Evolutionary conservation across 805 yeast species (phyloP), one percentile per base, ranked within the genome.

Genomic region (Hanseniaspora thailandica): DNA sequence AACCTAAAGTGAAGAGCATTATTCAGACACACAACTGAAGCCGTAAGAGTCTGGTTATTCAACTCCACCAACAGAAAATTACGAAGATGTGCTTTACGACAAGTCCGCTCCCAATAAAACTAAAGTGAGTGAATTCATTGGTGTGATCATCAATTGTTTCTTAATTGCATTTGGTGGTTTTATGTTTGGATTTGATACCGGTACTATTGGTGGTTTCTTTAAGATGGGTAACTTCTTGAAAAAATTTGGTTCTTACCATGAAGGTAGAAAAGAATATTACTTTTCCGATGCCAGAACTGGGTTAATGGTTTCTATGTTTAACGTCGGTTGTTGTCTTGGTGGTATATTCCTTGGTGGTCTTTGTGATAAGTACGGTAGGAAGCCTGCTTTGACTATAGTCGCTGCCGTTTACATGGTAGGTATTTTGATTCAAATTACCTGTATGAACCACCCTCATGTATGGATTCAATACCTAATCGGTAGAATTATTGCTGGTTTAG

Each of bases 121-220:
- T 36, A 57, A 58, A 10, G 39, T 53, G 3, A 53, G 58, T 23
- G 63, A 56, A 4, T 59, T 58, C 34, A 35, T 57, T 22, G 60
- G 60, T 48, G 58, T 61, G 25, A 61, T 61, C 31, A 52, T 63
- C 49, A 59, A 60, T 45, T 61, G 63, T 60, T 47, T 59, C 19
- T 60, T 61, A 60, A 75, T 79, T 54, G 81, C 85, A 10, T 81
- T 81, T 58, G 82, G 84, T 62, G 87, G 86, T 49, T 80, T 77
- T 61, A 80, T 81, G 44, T 81, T 79, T 61, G 88, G 88, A 57
- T 82, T 82, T 75, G 88, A 82, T 70, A 82, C 86, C 50, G 88
- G 87, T 70, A 81, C 87, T 57, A 77, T 81, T 66, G 80, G 85
- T 39, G 86, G 86, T 59, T 78, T 82, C 61, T 78, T 81, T 45